Evolutionary conservation across 768 basidiomycete species (phyloP), one percentile per base, ranked within the genome.

Genomic region (Mrakia blollopis): DNA sequence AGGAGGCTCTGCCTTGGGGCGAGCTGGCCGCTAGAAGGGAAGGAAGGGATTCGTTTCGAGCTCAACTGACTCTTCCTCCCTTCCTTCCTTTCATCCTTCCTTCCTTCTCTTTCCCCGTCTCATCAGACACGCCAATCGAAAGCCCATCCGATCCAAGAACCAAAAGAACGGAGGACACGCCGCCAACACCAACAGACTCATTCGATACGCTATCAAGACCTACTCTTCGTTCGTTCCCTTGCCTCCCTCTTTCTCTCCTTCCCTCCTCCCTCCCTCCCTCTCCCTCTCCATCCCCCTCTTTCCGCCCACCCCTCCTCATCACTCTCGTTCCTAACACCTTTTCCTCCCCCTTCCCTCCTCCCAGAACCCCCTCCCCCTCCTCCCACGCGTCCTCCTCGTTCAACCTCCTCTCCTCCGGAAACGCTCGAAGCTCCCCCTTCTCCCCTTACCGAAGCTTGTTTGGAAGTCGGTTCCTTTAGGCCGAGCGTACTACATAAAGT

Each of bases 391-490:
- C 37, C 65, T 68, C 65, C 39, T 68, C 65, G 4, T 68, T 23
- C 32, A 21, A 35, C 37, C 65, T 68, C 35, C 18, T 39, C 35
- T 39, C 10, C 3, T 18, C 35, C 16, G 47, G 47, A 9, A 50
- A 50, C 35, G 25, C 35, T 39, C 65, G 65, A 68, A 25, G 35
- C 37, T 68, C 65, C 18, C 65, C 65, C 18, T 68, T 68, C 39
- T 35, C 65, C 39, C 65, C 65, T 35, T 68, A 68, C 65, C 35
- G 65, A n/a, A 39, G 35, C 37, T n/a, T 68, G 65, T 68, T 68
- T n/a, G 35, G 37, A 6, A 68, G 65, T 41, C 65, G 65, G 23
- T 68, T 68, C 65, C 39, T 23, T 25, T 68, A 68, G 37, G 44
- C 21, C 47, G 6, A 5, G 11, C 39, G 6, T 41, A 5, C 11